Percentiles rank a stretch among this genome's conserved stretches.
phyloP scores from a whole-genome alignment of 2,329 filamentous ascomycete species.

The Ophiostoma angusticollis region DNA sequence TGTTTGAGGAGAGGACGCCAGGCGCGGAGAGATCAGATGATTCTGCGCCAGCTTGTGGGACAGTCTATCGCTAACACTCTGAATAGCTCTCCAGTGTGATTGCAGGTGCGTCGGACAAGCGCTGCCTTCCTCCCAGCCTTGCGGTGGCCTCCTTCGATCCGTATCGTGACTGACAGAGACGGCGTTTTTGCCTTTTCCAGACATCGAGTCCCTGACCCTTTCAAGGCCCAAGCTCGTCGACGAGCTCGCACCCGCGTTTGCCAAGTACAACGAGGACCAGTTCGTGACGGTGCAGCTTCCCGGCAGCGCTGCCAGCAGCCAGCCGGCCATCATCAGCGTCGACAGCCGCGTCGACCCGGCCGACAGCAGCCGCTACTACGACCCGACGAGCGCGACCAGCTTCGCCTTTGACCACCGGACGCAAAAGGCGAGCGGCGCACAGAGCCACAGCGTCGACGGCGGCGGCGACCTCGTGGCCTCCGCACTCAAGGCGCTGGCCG shows the following conservation, averaged over 20 bases:
- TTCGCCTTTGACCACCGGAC: slow-evolving; percentile 79
- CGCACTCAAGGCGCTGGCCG: slow-evolving; percentile 60
- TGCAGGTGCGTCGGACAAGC: too few species aligned
- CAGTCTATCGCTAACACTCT: too few species aligned
- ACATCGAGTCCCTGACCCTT: slow-evolving; percentile 76
- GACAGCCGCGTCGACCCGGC: slow-evolving; percentile 54
- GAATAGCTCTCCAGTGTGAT: slow-evolving; percentile 24
- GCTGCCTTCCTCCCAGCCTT: too few species aligned
- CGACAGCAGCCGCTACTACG: slow-evolving; percentile 74
- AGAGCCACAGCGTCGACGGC: slow-evolving; percentile 69
- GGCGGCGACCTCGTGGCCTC: slow-evolving; percentile 77
- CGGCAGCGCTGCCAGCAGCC: slow-evolving; percentile 60
- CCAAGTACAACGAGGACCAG: slow-evolving; percentile 95
- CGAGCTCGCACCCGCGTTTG: slow-evolving; percentile 69
- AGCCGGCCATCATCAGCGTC: slow-evolving; percentile 72
- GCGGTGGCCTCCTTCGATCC: too few species aligned
- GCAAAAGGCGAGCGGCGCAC: slow-evolving; percentile 69
- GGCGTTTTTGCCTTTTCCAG: too few species aligned
- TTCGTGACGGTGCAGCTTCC: slow-evolving; percentile 81
- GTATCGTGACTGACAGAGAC: slow-evolving; percentile 48
- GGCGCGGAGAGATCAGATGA: neutral
- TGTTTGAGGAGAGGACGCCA: neutral
- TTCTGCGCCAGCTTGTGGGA: too few species aligned
- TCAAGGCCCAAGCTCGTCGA: slow-evolving; percentile 54
- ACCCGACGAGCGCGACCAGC: slow-evolving; percentile 74